A percentile compares a stretch with the other conserved stretches of the same genome.
phyloP scores from a whole-genome alignment of 148 eudicot genomes.

The Chenopodium formosanum region DNA sequence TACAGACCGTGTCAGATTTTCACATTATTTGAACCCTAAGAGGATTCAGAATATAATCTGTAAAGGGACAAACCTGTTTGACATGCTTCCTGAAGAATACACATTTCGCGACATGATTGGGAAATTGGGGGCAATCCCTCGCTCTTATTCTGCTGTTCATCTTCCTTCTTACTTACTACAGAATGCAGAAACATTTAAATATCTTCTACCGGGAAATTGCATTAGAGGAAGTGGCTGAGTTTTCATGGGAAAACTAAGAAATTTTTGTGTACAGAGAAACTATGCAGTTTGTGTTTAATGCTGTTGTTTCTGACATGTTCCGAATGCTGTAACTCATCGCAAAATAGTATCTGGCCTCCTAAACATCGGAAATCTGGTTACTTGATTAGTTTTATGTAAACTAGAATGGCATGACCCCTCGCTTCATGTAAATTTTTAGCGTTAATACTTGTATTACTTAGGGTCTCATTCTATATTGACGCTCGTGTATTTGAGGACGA shows the following conservation, averaged over 20 bases:
- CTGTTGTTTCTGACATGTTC: background rate
- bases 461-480: background rate
- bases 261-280: slow-evolving; percentile 8
- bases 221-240: slow-evolving; percentile 26
- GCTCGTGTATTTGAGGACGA: background rate
- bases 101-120: slow-evolving; percentile 30
- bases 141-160: slow-evolving; percentile 31
- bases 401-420: background rate
- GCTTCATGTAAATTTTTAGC: background rate
- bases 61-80: slow-evolving; percentile 28
- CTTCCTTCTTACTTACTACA: slow-evolving; percentile 24
- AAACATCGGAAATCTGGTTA: background rate
- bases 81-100: slow-evolving; percentile 36
- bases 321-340: background rate
- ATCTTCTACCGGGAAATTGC: slow-evolving; percentile 32
- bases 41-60: slow-evolving; percentile 34
- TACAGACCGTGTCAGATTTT: slow-evolving; percentile 29
- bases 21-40: slow-evolving; percentile 28
- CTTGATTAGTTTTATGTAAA: background rate
- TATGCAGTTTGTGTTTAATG: background rate
- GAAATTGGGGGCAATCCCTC: slow-evolving; percentile 26
- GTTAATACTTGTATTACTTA: background rate
- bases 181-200: slow-evolving; percentile 24
- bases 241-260: background rate
- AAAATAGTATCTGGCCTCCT: background rate